These are phyloP conservation scores for Eucalyptus cloeziana DNA, from an alignment of 345 rosid genomes.

Conservation along the genomic window DNA sequence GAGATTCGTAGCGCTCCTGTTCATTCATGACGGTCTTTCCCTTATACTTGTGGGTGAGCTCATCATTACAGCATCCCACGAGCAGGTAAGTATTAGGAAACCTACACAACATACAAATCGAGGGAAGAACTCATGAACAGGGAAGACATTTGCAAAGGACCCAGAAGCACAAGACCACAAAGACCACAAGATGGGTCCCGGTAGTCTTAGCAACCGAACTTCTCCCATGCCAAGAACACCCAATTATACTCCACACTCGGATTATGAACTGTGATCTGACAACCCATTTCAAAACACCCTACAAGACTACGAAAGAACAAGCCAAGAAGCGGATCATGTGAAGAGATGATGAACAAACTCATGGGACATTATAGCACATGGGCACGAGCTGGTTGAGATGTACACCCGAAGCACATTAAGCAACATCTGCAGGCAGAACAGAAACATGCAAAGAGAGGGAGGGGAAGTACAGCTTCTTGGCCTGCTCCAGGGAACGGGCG, in stretches of 20 bases:
- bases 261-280: background rate
- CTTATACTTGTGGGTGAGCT: slow-evolving; percentile 67
- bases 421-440: background rate
- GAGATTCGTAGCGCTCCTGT: slow-evolving; percentile 80
- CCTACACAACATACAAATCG: slow-evolving; percentile 14
- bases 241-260: background rate
- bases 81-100: slow-evolving; percentile 71
- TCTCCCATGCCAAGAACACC: background rate
- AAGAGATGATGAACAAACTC: background rate
- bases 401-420: background rate
- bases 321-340: background rate
- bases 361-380: background rate
- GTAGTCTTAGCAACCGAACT: background rate
- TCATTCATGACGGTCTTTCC: slow-evolving; percentile 93
- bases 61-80: slow-evolving; percentile 93
- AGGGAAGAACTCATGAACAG: background rate
- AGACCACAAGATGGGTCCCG: background rate
- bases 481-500: slow-evolving; percentile 93
- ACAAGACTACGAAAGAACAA: background rate
- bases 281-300: background rate
- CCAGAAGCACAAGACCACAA: background rate
- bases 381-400: background rate
- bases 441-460: background rate
- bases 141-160: background rate
- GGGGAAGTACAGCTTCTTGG: slow-evolving; percentile 60